Evolutionary conservation across 805 yeast genomes (phyloP), one percentile per base, ranked within the genome.

Genomic region (Ogataea methylovora): DNA sequence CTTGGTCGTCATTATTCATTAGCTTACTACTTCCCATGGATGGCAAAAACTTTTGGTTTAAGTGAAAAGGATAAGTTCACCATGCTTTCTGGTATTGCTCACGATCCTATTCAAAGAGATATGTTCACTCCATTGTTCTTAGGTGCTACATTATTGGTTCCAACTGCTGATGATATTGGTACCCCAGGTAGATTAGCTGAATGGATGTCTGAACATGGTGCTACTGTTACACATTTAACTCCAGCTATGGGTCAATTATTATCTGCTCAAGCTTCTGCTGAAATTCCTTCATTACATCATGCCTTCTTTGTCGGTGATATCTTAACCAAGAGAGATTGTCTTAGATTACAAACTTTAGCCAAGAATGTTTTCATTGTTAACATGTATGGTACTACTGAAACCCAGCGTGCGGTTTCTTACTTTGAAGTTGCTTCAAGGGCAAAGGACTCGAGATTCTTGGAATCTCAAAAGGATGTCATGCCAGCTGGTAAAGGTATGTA

Each of bases 321-420:
- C 42, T 67, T 92, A 44, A 92, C 99, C 44, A 94, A 92, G 63
- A 81, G 98, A 63, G 99, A 94, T 60, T 92, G 98, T 62, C 65
- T 85, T 45, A 75, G 97, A 52, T 69, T 92, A 48, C 99, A 92
- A 58, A 76, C 92, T 1, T 70, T 92, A 49, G 97, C 97, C 11
- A 79, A 79, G 55, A 90, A 92, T 51, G 94, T 85, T 35, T 67
- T 61, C 54, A 90, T 92, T 52, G 94, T 92, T 46, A 92, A 92
- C 63, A 92, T 92, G 99, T 92, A 92, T 58, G 99, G 99, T 52
- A 92, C 99, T 26, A 92, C 99, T 9, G 99, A 92, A 61, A 92
- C 99, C 12, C 99, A 94, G 67, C 76, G 99, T 55, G 92, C 99
- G 2, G 99, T 92, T 18, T 88, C 97, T 0, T 92, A 75, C 61